Evolutionary conservation across 2,329 filamentous ascomycete genomes (phyloP).

Genomic region (Ramularia endophylla): DNA sequence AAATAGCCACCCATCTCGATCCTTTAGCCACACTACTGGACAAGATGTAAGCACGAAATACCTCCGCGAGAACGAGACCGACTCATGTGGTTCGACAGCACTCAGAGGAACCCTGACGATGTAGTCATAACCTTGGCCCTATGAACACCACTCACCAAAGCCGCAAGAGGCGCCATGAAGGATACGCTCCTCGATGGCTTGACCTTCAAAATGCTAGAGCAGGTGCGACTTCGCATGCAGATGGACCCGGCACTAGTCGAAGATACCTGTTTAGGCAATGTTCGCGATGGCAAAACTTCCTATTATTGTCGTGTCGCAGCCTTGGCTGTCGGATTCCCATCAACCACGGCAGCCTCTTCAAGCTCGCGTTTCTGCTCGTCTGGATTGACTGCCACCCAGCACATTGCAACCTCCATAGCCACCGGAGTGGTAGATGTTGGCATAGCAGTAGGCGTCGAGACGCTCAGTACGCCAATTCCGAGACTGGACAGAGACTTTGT

Average conservation of each 20-base stretch:
- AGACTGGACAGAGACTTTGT: slow-evolving; percentile 70
- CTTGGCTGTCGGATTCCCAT: slow-evolving; percentile 85
- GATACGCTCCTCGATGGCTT: slow-evolving; percentile 87
- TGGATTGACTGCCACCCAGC: slow-evolving; percentile 68
- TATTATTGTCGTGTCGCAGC: slow-evolving; percentile 84
- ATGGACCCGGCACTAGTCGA: slow-evolving; percentile 32
- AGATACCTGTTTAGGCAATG: slow-evolving; percentile 90
- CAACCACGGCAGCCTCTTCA: slow-evolving; percentile 71
- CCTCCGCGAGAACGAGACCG: not conserved
- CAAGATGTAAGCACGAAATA: slow-evolving; percentile 11
- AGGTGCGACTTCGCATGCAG: slow-evolving; percentile 34
- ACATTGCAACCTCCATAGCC: slow-evolving; percentile 70
- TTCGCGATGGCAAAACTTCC: slow-evolving; percentile 70
- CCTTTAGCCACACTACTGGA: slow-evolving; percentile 13
- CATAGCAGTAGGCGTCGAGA: slow-evolving; percentile 84
- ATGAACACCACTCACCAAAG: slow-evolving; percentile 85
- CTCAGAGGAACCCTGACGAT: slow-evolving; percentile 76
- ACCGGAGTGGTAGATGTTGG: slow-evolving; percentile 65
- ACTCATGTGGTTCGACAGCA: slow-evolving; percentile 1
- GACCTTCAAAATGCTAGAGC: slow-evolving; percentile 72
- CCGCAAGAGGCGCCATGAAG: slow-evolving; percentile 88
- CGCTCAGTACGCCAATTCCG: slow-evolving; percentile 86
- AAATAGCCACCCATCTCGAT: slow-evolving; percentile 15
- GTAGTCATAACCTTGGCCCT: slow-evolving; percentile 91
- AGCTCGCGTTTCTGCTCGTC: slow-evolving; percentile 86